Evolutionary conservation across 805 yeast species (phyloP), one percentile per base, ranked within the genome.

Genomic region (Grigorovia yakushimaensis): DNA sequence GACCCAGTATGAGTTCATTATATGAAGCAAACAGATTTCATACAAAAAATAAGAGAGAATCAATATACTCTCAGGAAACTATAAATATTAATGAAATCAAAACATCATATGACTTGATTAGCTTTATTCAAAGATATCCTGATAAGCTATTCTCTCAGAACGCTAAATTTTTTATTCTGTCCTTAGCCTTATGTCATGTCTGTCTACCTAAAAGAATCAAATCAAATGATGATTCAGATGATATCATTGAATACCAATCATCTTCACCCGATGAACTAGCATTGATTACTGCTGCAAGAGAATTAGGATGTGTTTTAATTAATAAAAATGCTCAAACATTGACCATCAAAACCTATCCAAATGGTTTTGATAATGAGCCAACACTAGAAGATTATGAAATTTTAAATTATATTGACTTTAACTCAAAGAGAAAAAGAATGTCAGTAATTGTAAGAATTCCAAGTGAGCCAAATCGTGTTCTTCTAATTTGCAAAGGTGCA

Each of bases 261-360:
- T 81, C 98, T 0, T 89, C 97, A 0, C 99, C 98, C 0, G 99
- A 93, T 66, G 99, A 93, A 62, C 67, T 89, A 44, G 98, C 99
- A 0, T 69, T 93, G 27, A 91, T 93, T 2, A 79, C 83, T 42
- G 98, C 98, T 1, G 98, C 98, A 0, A 74, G 96, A 54, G 98
- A 93, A 60, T 73, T 93, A 73, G 99, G 99, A 0, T 93, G 73
- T 62, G 80, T 89, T n/a, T 84, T 89, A 7, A 73, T 71, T 48
- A 88, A 86, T 49, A 77, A 84, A 47, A 78, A 78, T 50, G 78
- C 78, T 42, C 76, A 75, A 49, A 63, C 68, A 1, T 62, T 93
- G 42, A 76, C 82, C 0, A 67, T 93, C 20, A 81, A 89, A 54
- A 77, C 88, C 0, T 93, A 83, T 61, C 97, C 98, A 0, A 57